Evolutionary conservation across 1,284 basidiomycete species (phyloP).

Genomic region (Dichomitus squalens): DNA sequence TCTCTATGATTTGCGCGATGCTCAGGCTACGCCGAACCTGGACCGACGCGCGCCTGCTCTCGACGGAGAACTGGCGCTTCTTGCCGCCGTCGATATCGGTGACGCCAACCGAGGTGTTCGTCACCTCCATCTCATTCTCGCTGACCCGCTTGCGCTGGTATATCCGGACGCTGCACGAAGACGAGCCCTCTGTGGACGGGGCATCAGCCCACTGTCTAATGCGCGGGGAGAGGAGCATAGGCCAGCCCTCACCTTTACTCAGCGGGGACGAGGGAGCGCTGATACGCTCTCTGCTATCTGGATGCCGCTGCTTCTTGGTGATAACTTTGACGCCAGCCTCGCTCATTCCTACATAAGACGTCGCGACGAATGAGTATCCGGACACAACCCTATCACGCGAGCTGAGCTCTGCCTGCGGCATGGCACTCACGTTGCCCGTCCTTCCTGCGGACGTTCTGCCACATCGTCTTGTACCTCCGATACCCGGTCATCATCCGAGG

Average conservation of each 20-base stretch:
- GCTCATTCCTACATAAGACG: slow-evolving; percentile 3
- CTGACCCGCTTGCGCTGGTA: slow-evolving; percentile 12
- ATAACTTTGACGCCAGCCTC: slow-evolving; percentile 5
- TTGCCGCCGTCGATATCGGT: slow-evolving; percentile 9
- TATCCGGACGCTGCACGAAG: slow-evolving; percentile 11
- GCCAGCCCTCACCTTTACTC: slow-evolving; percentile 1
- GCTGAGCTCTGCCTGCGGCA: background rate
- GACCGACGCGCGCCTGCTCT: slow-evolving; percentile 11
- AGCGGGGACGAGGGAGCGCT: background rate
- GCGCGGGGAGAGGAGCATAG: background rate
- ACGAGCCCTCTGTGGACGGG: slow-evolving; percentile 4
- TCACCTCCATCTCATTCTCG: slow-evolving; percentile 11
- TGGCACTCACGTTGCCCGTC: slow-evolving; percentile 8
- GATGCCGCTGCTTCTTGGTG: slow-evolving; percentile 6
- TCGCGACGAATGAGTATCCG: background rate
- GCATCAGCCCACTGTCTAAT: background rate
- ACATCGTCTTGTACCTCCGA: slow-evolving; percentile 22
- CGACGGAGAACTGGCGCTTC: slow-evolving; percentile 13
- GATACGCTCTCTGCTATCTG: background rate
- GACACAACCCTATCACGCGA: background rate
- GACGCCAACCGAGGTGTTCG: slow-evolving; percentile 17
- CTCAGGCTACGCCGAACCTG: slow-evolving; percentile 4
- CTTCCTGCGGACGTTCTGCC: slow-evolving; percentile 10
- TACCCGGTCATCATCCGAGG: slow-evolving; percentile 48
- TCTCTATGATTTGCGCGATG: slow-evolving; percentile 12